Evolutionary conservation across 2,329 filamentous ascomycete species (phyloP).

Genomic region (Rhinocladiella mackenziei): DNA sequence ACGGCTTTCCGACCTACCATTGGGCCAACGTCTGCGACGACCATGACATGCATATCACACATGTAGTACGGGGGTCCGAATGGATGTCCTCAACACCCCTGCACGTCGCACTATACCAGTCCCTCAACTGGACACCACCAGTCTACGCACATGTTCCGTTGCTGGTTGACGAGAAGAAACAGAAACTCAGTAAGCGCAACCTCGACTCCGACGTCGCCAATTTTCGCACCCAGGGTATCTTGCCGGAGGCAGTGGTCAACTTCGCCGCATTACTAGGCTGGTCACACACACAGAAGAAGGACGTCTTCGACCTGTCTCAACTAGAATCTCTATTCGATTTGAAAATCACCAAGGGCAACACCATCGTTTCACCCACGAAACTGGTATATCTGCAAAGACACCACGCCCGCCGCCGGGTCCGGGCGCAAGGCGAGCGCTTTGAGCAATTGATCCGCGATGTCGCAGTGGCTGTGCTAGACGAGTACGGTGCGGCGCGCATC

Average conservation of each 20-base stretch:
- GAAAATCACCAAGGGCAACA: conserved; percentile 87
- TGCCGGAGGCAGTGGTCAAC: conserved; percentile 66
- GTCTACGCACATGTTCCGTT: conserved; percentile 77
- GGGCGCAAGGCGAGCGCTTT: conserved; percentile 42
- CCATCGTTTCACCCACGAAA: conserved; percentile 75
- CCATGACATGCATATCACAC: conserved; percentile 89
- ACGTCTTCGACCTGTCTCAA: conserved; percentile 67
- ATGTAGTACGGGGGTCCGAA: conserved; percentile 90
- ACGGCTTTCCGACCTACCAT: conserved; percentile 93
- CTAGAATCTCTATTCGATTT: conserved; percentile 72
- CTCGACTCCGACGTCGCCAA: conserved; percentile 58
- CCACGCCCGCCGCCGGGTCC: conserved; percentile 54
- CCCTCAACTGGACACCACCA: conserved; percentile 69
- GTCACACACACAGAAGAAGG: conserved; percentile 65
- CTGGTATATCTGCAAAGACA: conserved; percentile 72
- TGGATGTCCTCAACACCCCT: conserved; percentile 94
- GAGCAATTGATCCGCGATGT: conserved; percentile 38
- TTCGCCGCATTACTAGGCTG: conserved; percentile 84
- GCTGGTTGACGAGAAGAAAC: conserved; percentile 62
- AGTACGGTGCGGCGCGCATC: conserved; percentile 21
- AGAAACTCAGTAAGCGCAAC: conserved; percentile 86
- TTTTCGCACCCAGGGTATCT: conserved; percentile 55
- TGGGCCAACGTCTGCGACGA: conserved; percentile 97
- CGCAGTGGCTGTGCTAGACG: conserved; percentile 22
- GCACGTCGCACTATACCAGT: conserved; percentile 68